These are phyloP conservation scores for Schizosaccharomyces lindneri DNA, from an alignment of 805 yeast species.

Conservation along the genomic window DNA sequence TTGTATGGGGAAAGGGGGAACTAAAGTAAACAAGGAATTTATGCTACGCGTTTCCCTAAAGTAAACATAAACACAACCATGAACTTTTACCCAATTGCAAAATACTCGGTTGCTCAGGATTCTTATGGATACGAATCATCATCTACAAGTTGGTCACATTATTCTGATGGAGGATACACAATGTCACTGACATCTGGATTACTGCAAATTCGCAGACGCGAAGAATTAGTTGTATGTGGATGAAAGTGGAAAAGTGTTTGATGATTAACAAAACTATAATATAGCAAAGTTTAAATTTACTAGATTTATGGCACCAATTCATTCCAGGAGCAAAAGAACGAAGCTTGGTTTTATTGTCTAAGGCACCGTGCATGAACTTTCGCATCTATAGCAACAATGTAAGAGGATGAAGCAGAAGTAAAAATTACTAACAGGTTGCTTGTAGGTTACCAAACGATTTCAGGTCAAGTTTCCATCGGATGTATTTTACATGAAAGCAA, in stretches of 20 bases:
- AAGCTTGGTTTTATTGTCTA: not conserved
- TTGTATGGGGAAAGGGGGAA: no score
- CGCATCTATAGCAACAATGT: not conserved
- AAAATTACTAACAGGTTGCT: not conserved
- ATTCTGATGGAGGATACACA: not conserved
- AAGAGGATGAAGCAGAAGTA: not conserved
- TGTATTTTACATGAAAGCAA: not conserved
- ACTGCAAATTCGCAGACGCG: not conserved
- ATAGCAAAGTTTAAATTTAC: not conserved
- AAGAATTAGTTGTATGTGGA: not conserved
- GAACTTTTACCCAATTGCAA: not conserved
- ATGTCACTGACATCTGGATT: not conserved
- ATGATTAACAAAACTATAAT: not conserved
- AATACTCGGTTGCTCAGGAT: not conserved
- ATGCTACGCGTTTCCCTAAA: conserved; percentile 7
- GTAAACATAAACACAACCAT: not conserved
- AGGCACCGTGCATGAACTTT: not conserved
- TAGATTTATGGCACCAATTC: not conserved
- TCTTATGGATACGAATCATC: not conserved
- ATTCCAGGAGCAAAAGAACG: not conserved
- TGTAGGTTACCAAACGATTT: not conserved
- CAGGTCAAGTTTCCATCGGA: not conserved
- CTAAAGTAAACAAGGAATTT: not conserved
- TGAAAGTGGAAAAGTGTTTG: not conserved
- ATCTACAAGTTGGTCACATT: not conserved